Conservation (phyloP, 2,329 filamentous ascomycete genomes). For the Westerdykella ornata region DNA sequence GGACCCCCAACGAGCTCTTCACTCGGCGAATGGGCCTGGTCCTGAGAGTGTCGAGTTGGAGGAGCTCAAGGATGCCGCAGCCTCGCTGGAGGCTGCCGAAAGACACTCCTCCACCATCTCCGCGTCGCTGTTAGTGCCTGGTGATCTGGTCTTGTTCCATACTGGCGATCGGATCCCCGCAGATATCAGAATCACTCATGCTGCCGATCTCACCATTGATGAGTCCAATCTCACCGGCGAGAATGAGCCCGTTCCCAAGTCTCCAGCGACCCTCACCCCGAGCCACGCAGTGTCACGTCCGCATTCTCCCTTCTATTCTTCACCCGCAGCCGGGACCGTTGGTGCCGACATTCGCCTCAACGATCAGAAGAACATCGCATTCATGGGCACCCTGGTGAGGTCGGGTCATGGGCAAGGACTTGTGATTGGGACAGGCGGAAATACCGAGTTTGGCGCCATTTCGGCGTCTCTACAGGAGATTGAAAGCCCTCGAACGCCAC, state of each 20-base stretch:
- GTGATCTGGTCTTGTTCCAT: conserved; percentile 87
- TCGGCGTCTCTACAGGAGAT: conserved; percentile 91
- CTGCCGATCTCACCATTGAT: conserved; percentile 85
- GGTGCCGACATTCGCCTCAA: conserved; percentile 62
- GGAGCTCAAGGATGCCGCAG: conserved; percentile 47
- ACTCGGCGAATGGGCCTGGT: conserved; percentile 18
- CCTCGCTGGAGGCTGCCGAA: conserved; percentile 59
- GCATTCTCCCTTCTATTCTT: conserved; percentile 53
- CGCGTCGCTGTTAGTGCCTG: conserved; percentile 80
- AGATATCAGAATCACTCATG: conserved; percentile 87
- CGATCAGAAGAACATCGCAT: conserved; percentile 83
- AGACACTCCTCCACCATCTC: conserved; percentile 76
- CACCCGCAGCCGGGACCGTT: conserved; percentile 52
- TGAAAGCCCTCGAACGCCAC: conserved; percentile 85
- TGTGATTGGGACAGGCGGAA: conserved; percentile 90
- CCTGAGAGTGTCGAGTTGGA: conserved; percentile 42
- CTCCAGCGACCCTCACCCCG: conserved; percentile 53
- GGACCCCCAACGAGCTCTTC: conserved; percentile 17
- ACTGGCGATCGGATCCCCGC: conserved; percentile 95
- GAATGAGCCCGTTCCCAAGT: conserved; percentile 84
- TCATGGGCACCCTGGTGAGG: conserved; percentile 94
- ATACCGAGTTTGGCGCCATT: conserved; percentile 94
- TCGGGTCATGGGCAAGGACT: conserved; percentile 93
- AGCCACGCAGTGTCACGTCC: conserved; percentile 39
- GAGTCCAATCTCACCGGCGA: conserved; percentile 96